These are phyloP conservation scores for Trametes cingulata DNA, from an alignment of 768 basidiomycete species.

Conservation along the genomic window DNA sequence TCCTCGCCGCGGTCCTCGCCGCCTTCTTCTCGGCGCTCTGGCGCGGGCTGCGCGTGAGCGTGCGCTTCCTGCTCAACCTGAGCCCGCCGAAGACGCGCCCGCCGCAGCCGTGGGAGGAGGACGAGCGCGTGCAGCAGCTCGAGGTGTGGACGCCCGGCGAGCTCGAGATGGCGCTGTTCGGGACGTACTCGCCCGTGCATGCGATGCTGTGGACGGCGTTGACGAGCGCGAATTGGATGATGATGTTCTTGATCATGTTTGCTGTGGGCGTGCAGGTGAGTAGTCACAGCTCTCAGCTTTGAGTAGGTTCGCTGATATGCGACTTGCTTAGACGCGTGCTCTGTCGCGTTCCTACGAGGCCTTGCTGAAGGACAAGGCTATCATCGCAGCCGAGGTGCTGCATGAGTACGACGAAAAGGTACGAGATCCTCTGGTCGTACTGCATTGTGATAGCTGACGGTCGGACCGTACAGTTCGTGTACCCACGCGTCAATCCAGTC, in stretches of 20 bases:
- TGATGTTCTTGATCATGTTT: constrained; percentile 69
- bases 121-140: constrained; percentile 64
- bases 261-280: constrained; percentile 64
- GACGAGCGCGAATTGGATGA: constrained; percentile 72
- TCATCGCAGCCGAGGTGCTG: constrained; percentile 79
- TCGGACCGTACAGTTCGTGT: constrained; percentile 72
- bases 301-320: neutral
- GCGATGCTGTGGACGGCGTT: constrained; percentile 72
- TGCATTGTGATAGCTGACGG: neutral
- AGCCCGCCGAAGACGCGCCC: constrained; percentile 42
- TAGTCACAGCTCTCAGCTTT: neutral
- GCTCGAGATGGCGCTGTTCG: constrained; percentile 67
- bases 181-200: constrained; percentile 79
- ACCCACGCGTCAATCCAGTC: constrained; percentile 77
- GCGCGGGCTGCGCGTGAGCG: constrained; percentile 54
- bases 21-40: constrained; percentile 38
- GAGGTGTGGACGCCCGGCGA: constrained; percentile 79
- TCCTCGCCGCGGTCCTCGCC: constrained; percentile 39
- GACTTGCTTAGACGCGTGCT: constrained; percentile 43
- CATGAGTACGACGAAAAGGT: constrained; percentile 83
- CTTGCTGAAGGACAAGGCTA: constrained; percentile 71
- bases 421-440: constrained; percentile 28
- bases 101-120: constrained; percentile 23
- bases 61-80: constrained; percentile 69
- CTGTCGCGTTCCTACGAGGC: constrained; percentile 58